Evolutionary conservation across 164 flowering plant genomes (phyloP), one percentile per base, ranked within the genome.

Genomic region (Kingdonia uniflora): DNA sequence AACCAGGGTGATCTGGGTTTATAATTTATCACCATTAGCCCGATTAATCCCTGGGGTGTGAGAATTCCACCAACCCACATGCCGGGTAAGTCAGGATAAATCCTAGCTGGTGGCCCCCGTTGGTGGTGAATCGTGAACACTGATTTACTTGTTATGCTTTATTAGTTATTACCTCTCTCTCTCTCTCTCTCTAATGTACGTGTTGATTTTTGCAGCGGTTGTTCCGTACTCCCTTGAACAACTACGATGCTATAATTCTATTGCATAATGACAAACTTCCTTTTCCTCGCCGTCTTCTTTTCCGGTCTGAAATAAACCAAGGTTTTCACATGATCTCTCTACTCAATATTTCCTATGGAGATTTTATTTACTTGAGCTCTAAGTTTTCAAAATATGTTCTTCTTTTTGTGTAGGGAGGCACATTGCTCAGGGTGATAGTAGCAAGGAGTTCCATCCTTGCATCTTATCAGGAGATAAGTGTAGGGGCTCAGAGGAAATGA

Each of bases 211-310:
- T 72, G 64, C 80, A 88, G 99, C 75, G 85, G 60, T 76, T 92
- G 59, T 78, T 88, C 68, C 75, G 90, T 35, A 88, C 97, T 42
- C 97, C 95, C 25, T 65, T 92, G 69, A 84, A 70, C 78, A 86
- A 81, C 67, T 92, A 85, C 53, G 90, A 88, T 74, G 99, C 92
- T 2, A 76, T 92, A 45, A 58, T 92, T 71, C 88, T 92, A 66
- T 83, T 92, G 52, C 99, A 92, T 59, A 61, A 80, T 44, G 82
- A 88, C 58, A 78, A 57, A 65, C 62, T 92, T 58, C 71, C 97
- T 55, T 74, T 81, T 47, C 97, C 99, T n/a, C 75, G 71, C 14
- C 84, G 72, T 40, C 82, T 84, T 63, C 91, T 88, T 62, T 88
- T 92, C 70, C 80, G 83, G 29, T 77, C 91, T 41, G 89, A 86